Evolutionary conservation across 2,329 filamentous ascomycete species (phyloP).

Genomic region (Fusarium chuoi): DNA sequence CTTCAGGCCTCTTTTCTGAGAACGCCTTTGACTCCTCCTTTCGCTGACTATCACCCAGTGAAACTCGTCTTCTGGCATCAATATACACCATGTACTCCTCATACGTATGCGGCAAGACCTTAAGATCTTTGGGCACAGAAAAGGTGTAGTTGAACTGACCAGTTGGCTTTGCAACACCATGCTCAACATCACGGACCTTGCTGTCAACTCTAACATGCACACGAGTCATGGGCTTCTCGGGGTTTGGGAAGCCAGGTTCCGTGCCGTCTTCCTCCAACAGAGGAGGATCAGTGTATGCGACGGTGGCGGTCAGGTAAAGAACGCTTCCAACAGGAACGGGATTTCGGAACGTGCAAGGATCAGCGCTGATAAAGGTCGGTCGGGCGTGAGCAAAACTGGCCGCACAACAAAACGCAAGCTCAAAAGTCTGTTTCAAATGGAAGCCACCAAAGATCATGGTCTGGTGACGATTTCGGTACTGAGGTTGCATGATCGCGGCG

Average conservation of each 20-base stretch:
- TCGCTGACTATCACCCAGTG: constrained; percentile 34
- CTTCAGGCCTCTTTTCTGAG: constrained; percentile 1
- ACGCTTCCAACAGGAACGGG: constrained; percentile 46
- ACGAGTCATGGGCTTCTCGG: constrained; percentile 41
- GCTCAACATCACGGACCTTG: constrained; percentile 47
- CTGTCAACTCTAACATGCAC: constrained; percentile 47
- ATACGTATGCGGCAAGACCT: constrained; percentile 45
- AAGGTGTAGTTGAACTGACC: constrained; percentile 49
- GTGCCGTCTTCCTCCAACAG: constrained; percentile 44
- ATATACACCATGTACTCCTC: constrained; percentile 48
- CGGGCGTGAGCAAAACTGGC: constrained; percentile 48
- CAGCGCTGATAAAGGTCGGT: constrained; percentile 45
- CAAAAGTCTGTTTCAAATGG: constrained; percentile 47
- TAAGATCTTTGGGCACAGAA: constrained; percentile 43
- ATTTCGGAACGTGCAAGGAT: constrained; percentile 47
- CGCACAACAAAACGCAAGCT: constrained; percentile 46
- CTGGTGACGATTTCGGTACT: constrained; percentile 45
- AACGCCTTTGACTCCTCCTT: constrained; percentile 21
- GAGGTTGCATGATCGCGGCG: constrained; percentile 46
- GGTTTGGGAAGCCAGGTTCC: constrained; percentile 35
- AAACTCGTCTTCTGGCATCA: constrained; percentile 45
- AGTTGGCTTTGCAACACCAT: constrained; percentile 44
- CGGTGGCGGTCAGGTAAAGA: constrained; percentile 43
- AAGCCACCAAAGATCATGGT: constrained; percentile 48
- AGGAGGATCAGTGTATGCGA: constrained; percentile 46